Conservation (phyloP, 495 filamentous ascomycete species). For the Parathielavia hyrcaniae region DNA sequence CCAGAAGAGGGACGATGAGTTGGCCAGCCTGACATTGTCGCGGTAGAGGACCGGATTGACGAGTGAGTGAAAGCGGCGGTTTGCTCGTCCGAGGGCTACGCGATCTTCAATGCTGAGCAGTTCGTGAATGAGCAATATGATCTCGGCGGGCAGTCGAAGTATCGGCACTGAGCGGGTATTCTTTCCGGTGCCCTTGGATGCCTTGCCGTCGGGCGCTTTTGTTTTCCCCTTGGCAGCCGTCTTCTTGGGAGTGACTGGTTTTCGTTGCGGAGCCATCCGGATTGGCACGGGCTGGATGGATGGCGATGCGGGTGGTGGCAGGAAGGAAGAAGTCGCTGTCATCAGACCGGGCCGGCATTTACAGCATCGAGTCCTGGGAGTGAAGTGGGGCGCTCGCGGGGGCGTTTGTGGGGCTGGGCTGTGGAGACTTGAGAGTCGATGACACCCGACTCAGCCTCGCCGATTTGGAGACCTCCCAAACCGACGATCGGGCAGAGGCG, state of each 20-base stretch:
- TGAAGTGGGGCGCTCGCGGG: slow-evolving; percentile 1
- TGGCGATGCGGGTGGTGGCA: neutral
- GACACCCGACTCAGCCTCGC: too few species aligned
- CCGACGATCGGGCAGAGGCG: neutral
- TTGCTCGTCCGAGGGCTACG: slow-evolving; percentile 19
- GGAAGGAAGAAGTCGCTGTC: neutral
- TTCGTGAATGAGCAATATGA: slow-evolving; percentile 28
- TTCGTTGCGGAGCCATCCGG: slow-evolving; percentile 15
- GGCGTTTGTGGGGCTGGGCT: slow-evolving; percentile 5
- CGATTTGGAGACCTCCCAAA: neutral
- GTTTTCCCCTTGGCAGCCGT: slow-evolving; percentile 9
- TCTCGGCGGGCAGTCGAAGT: slow-evolving; percentile 24
- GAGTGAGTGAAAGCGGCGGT: slow-evolving; percentile 19
- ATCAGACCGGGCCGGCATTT: slow-evolving; percentile 4
- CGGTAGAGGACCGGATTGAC: slow-evolving; percentile 24
- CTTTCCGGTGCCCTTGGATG: slow-evolving; percentile 3
- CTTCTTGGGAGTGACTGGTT: slow-evolving; percentile 12
- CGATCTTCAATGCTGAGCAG: slow-evolving; percentile 19
- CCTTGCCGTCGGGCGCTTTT: slow-evolving; percentile 16
- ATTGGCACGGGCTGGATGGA: neutral
- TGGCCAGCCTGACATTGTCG: slow-evolving; percentile 19
- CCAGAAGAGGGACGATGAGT: slow-evolving; percentile 21
- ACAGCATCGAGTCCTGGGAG: neutral
- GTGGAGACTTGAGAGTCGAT: neutral
- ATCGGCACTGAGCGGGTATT: slow-evolving; percentile 15